Base-by-base conservation (phyloP, 495 filamentous ascomycete species). In the Daldinia decipiens region DNA sequence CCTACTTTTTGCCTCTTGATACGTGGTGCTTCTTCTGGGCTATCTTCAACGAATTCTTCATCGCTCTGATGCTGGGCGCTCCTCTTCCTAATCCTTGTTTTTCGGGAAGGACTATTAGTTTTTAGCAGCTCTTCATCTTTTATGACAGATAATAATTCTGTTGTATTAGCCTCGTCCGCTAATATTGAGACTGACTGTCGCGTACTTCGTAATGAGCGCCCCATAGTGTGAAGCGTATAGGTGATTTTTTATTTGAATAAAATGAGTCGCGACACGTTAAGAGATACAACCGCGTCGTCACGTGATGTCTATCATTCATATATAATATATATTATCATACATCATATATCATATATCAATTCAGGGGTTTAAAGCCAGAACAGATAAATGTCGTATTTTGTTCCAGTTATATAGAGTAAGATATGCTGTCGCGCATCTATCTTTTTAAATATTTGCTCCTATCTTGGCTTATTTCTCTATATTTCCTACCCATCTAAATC, bases 1-100 rank as follows among this genome's bases (percentile, higher is more conserved):
- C 27, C 27, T 17, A 68, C 43, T 26, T 66, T 73, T n/a, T 62
- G 65, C 47, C 65, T 68, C 53, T 73, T 73, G 43, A 27, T 36
- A 31, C 40, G 60, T 5, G 55, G 29, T 34, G 55, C 24, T 5
- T 17, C 57, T n/a, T 13, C 29, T 9, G 34, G 12, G 27, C 13
- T 4, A 15, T 67, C 56, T 62, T 65, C 57, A 6, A 15, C 40
- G 15, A 61, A 62, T 27, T 65, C 55, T 24, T 52, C 54, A 51
- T 58, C 57, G 29, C 40, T 61, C 36, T 34, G 26, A 11, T 32
- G 6, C 57, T 34, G 55, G 7, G 21, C 34, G 19, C 45, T 13
- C 45, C 56, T 68, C 43, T 62, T 72, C 31, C 47, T 73, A 15
- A 32, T n/a, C 17, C 57, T 59, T n/a, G 51, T n/a, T 29, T 17